Evolutionary conservation across 768 basidiomycete genomes (phyloP).

Genomic region (Lentinula sp.): DNA sequence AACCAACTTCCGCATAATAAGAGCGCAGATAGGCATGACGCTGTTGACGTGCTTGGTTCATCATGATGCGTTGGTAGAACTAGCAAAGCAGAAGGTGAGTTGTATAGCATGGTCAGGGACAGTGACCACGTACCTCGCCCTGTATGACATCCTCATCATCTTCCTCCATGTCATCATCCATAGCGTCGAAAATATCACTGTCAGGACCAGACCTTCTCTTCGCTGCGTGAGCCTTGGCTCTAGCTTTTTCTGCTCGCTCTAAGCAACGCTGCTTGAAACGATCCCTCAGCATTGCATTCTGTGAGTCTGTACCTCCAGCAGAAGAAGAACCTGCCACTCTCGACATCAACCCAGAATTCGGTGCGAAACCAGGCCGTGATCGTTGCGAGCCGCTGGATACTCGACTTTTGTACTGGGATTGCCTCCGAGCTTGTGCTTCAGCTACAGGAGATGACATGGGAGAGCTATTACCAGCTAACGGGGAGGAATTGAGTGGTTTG

Average conservation of each 20-base stretch:
- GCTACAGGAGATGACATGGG: constrained; percentile 39
- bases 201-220: constrained; percentile 30
- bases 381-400: constrained; percentile 15
- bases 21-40: constrained; percentile 55
- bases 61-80: constrained; percentile 65
- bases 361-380: background rate
- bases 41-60: constrained; percentile 41
- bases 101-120: background rate
- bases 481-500: constrained; percentile 42
- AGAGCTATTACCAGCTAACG: constrained; percentile 37
- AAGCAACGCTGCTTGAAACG: constrained; percentile 57
- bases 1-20: constrained; percentile 64
- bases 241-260: constrained; percentile 52
- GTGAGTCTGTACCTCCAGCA: constrained; percentile 31
- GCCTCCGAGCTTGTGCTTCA: constrained; percentile 41
- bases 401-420: constrained; percentile 47
- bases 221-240: constrained; percentile 37
- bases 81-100: constrained; percentile 18
- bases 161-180: constrained; percentile 52
- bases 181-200: constrained; percentile 44
- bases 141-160: constrained; percentile 55
- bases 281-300: constrained; percentile 51
- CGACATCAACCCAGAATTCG: constrained; percentile 14
- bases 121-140: constrained; percentile 44
- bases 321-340: constrained; percentile 5